Evolutionary conservation across 805 yeast genomes (phyloP).

Genomic region (Saturnispora serradocipensis): DNA sequence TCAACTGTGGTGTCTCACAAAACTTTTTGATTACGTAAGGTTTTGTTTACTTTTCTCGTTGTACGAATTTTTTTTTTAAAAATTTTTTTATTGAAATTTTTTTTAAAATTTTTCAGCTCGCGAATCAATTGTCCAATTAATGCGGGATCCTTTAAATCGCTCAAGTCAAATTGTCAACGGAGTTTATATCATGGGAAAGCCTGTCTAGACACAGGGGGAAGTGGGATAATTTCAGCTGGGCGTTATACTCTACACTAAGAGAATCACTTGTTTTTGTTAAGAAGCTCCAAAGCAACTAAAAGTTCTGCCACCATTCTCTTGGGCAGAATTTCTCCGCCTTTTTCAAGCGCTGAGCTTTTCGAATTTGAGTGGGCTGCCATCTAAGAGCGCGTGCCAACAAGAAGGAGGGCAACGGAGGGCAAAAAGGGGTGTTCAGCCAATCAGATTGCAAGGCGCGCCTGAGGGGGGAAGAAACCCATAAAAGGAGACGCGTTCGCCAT

Average conservation of each 20-base stretch:
- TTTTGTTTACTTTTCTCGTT: background rate
- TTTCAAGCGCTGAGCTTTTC: background rate
- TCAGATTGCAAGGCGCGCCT: background rate
- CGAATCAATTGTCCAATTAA: background rate
- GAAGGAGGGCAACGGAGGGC: background rate
- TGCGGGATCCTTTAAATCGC: background rate
- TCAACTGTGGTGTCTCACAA: no score
- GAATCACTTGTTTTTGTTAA: no score
- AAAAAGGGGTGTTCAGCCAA: background rate
- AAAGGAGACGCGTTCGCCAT: constrained; percentile 1
- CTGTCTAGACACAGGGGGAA: no score
- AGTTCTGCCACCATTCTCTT: no score
- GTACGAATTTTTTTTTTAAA: no score
- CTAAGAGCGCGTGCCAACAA: background rate
- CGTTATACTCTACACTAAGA: no score
- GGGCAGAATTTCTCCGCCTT: background rate
- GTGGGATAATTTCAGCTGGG: no score
- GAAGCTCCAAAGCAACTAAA: no score
- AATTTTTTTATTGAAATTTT: no score
- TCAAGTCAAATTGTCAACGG: background rate
- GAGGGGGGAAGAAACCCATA: background rate
- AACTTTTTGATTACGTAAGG: background rate
- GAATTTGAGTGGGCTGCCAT: background rate
- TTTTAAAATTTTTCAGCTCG: background rate
- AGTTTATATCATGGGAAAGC: background rate